A percentile compares a stretch with the other conserved stretches of the same genome.
Conservation (phyloP, 352 stramenopile genomes). For the Peronospora farinosa region DNA sequence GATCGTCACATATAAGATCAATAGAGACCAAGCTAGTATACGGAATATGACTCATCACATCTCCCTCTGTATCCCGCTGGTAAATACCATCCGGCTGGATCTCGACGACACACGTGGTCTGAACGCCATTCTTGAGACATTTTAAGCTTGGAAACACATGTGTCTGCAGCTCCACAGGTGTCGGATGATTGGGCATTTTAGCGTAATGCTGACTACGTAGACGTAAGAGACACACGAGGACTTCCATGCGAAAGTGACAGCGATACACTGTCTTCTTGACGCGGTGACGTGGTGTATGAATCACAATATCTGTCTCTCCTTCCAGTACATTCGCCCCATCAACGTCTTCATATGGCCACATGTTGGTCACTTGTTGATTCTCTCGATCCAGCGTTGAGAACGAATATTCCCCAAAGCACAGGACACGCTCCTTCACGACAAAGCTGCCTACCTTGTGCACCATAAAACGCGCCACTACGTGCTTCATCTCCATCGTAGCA, state of each 20-base stretch:
- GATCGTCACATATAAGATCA: constrained; percentile 71
- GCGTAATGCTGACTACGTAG: constrained; percentile 59
- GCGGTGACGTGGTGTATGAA: constrained; percentile 65
- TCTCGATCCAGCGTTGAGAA: constrained; percentile 74
- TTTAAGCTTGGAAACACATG: constrained; percentile 53
- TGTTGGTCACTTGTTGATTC: constrained; percentile 67
- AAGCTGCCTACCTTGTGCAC: constrained; percentile 81
- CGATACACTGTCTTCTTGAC: constrained; percentile 81
- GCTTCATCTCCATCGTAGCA: constrained; percentile 42
- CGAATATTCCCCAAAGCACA: constrained; percentile 67
- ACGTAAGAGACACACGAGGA: constrained; percentile 73
- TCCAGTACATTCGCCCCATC: constrained; percentile 53
- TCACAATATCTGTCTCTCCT: constrained; percentile 73
- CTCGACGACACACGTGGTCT: constrained; percentile 64
- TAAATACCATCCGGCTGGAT: constrained; percentile 68
- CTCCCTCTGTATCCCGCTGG: constrained; percentile 65
- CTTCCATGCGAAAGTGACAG: constrained; percentile 77
- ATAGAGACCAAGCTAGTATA: constrained; percentile 82
- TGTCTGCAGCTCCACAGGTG: constrained; percentile 45
- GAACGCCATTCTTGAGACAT: constrained; percentile 47
- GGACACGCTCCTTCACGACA: constrained; percentile 75
- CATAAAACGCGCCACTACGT: constrained; percentile 71
- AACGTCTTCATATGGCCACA: constrained; percentile 78
- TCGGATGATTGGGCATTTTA: constrained; percentile 21
- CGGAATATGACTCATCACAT: constrained; percentile 73